Evolutionary conservation across 2,329 filamentous ascomycete species (phyloP).

Genomic region (Nemania serpens): DNA sequence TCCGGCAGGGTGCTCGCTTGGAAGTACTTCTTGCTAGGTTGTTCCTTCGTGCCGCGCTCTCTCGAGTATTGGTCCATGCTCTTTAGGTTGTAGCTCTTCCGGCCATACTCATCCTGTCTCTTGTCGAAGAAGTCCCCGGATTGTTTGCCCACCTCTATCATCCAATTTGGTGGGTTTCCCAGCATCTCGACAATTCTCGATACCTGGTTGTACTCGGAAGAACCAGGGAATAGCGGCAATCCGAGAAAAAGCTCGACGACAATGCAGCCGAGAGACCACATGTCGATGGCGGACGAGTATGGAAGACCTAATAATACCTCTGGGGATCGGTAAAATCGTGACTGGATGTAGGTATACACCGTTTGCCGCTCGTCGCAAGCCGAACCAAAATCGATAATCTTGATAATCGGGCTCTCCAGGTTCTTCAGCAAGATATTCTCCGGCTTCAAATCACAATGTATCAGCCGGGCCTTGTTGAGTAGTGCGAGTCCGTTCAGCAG

Average conservation of each 20-base stretch:
- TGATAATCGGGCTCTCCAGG: conserved; percentile 98
- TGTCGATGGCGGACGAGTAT: conserved; percentile 98
- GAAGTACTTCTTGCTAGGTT: conserved; percentile 99
- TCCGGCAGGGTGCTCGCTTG: conserved; percentile 91
- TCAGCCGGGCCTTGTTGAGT: conserved; percentile 93
- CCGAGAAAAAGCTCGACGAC: conserved; percentile 97
- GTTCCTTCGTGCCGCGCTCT: conserved; percentile 95
- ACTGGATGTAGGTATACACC: conserved; percentile 99
- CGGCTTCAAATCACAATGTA: conserved; percentile 97
- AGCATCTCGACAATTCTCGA: conserved; percentile 98
- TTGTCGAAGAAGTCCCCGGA: conserved; percentile 98
- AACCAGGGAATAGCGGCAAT: conserved; percentile 91
- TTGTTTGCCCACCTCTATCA: conserved; percentile 99
- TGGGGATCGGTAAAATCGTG: conserved; percentile 94
- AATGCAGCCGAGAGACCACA: conserved; percentile 99
- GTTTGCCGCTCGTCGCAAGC: conserved; percentile 98
- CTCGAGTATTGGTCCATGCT: conserved; percentile 97
- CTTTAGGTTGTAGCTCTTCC: conserved; percentile 89
- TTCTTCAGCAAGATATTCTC: conserved; percentile 99
- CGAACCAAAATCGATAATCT: conserved; percentile 99
- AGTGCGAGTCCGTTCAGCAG: conserved; percentile 89
- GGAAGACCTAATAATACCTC: conserved; percentile 94
- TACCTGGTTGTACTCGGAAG: conserved; percentile 98
- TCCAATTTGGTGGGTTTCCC: conserved; percentile 94
- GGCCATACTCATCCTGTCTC: conserved; percentile 84